phyloP scores from a whole-genome alignment of 2,329 filamentous ascomycete species.

The Rhynchosporium agropyri region DNA sequence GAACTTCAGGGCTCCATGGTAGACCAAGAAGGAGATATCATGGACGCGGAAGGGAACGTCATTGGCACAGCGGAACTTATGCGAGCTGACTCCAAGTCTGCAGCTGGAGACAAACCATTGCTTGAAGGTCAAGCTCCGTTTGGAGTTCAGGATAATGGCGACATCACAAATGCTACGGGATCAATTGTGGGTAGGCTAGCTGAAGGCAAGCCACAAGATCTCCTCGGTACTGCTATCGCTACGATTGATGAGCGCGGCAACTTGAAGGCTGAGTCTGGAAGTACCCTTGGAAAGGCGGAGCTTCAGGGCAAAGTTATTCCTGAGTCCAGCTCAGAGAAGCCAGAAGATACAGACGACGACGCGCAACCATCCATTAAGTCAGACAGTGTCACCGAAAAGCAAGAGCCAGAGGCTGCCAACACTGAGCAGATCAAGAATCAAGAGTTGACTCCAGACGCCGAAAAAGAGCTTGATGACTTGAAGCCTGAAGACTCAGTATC shows the following conservation, averaged over 20 bases:
- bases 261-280: constrained; percentile 57
- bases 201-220: constrained; percentile 45
- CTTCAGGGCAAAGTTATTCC: constrained; percentile 42
- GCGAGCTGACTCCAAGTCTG: constrained; percentile 11
- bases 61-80: constrained; percentile 43
- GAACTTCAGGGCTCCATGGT: constrained; percentile 55
- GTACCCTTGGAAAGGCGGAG: constrained; percentile 54
- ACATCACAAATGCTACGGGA: constrained; percentile 57
- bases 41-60: constrained; percentile 56
- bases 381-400: constrained; percentile 14
- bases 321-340: constrained; percentile 10
- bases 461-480: not conserved
- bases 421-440: not conserved
- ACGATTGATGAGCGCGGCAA: constrained; percentile 63
- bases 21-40: constrained; percentile 57
- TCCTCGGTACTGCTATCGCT: constrained; percentile 64
- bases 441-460: not conserved
- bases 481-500: constrained; percentile 9
- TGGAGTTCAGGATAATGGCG: constrained; percentile 53
- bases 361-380: constrained; percentile 10
- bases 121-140: constrained; percentile 55
- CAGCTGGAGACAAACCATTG: constrained; percentile 48
- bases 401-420: constrained; percentile 6
- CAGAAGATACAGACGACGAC: constrained; percentile 2
- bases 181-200: constrained; percentile 55